These are phyloP conservation scores for Macadamia tetraphylla DNA, from an alignment of 164 flowering plant species.

Conservation along the genomic window DNA sequence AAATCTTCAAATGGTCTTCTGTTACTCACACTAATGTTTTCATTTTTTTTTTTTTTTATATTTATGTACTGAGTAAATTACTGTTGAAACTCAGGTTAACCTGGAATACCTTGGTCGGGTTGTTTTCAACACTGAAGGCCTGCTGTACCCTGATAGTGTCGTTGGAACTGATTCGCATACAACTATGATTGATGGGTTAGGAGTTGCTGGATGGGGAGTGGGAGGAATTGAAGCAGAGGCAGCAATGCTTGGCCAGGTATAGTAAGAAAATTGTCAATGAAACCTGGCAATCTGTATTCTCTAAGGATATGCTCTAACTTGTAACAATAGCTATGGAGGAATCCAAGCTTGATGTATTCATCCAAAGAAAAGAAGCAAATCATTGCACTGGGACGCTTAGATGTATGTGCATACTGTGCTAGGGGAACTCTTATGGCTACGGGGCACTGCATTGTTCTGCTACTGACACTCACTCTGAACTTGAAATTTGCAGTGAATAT, in stretches of 20 bases:
- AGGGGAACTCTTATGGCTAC: too few relatives aligned
- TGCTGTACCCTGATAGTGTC: slow-evolving; percentile 56
- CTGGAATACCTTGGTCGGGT: slow-evolving; percentile 91
- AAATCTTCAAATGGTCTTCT: neutral
- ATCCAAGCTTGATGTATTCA: too few relatives aligned
- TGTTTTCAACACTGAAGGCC: slow-evolving; percentile 77
- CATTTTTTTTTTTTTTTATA: neutral
- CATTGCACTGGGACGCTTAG: too few relatives aligned
- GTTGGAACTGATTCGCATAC: slow-evolving; percentile 11
- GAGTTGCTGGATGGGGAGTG: slow-evolving; percentile 79
- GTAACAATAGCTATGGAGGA: too few relatives aligned
- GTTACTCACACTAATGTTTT: neutral
- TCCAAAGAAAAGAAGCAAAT: too few relatives aligned
- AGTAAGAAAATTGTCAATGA: neutral
- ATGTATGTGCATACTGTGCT: too few relatives aligned
- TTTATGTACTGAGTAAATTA: neutral
- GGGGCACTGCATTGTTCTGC: too few relatives aligned
- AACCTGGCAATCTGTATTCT: too few relatives aligned
- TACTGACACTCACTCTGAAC: neutral
- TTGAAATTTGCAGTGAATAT: neutral
- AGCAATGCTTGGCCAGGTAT: slow-evolving; percentile 88
- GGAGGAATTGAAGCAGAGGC: slow-evolving; percentile 98
- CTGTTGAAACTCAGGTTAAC: slow-evolving; percentile 58
- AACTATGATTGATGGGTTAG: slow-evolving; percentile 30
- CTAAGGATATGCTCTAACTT: too few relatives aligned